Conservation (phyloP, 768 basidiomycete species). For the Mrakia blollopis region DNA sequence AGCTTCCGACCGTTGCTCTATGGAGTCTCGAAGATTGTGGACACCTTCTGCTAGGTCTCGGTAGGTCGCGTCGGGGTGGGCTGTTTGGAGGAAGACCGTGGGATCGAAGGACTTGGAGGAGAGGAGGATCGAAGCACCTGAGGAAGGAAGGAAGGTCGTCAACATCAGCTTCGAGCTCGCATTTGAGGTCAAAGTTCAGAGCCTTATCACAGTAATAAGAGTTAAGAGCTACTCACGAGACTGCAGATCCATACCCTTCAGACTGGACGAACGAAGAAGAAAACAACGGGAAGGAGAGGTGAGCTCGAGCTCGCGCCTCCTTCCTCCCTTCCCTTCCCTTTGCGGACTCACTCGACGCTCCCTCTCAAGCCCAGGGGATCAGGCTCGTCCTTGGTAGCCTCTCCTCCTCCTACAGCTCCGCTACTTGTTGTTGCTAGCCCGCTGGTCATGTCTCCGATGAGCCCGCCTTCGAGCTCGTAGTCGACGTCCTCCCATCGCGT, state of each 20-base stretch:
- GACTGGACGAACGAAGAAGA: conserved; percentile 16
- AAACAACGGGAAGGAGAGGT: conserved; percentile 46
- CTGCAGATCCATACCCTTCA: conserved; percentile 20
- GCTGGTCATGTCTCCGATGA: conserved; percentile 52
- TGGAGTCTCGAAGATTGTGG: conserved; percentile 63
- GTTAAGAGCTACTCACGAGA: conserved; percentile 23
- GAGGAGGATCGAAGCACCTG: conserved; percentile 75
- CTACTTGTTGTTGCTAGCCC: conserved; percentile 54
- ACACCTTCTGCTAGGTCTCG: conserved; percentile 81
- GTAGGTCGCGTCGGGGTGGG: conserved; percentile 92
- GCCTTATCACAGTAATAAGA: background rate
- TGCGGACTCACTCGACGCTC: conserved; percentile 49
- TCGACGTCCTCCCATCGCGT: conserved; percentile 88
- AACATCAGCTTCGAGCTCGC: background rate
- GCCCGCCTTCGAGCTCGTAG: conserved; percentile 65
- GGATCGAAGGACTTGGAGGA: conserved; percentile 95
- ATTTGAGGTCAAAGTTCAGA: background rate
- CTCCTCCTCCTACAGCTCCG: conserved; percentile 51
- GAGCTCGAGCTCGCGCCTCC: conserved; percentile 63
- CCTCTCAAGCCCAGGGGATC: conserved; percentile 58
- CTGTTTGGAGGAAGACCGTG: conserved; percentile 80
- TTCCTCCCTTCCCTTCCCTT: background rate
- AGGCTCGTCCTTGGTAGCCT: conserved; percentile 36
- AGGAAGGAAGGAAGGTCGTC: background rate
- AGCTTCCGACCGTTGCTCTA: conserved; percentile 90